These are phyloP conservation scores for Aureobasidium sp. DNA, from an alignment of 2,329 filamentous ascomycete species.

Conservation along the genomic window DNA sequence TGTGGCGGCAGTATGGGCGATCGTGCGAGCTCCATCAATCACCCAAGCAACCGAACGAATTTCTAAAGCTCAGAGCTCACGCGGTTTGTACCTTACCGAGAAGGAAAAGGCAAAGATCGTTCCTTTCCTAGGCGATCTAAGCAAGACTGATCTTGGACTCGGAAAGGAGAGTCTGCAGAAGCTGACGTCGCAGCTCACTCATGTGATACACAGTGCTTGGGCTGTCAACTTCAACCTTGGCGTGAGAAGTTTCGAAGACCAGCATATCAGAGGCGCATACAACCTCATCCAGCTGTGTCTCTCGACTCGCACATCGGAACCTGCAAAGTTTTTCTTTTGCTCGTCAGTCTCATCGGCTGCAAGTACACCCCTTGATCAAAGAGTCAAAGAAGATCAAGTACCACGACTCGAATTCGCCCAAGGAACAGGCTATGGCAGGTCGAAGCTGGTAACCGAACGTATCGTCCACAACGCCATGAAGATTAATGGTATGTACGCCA, in stretches of 20 bases:
- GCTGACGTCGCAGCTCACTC: slow-evolving; percentile 30
- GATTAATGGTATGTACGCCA: slow-evolving; percentile 20
- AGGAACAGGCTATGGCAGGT: slow-evolving; percentile 21
- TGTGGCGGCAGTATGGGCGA: slow-evolving; percentile 42
- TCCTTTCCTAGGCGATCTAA: slow-evolving; percentile 36
- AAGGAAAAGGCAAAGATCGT: slow-evolving; percentile 29
- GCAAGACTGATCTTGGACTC: slow-evolving; percentile 37
- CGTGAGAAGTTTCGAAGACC: slow-evolving; percentile 43
- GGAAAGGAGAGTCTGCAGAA: slow-evolving; percentile 22
- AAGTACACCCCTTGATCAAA: slow-evolving; percentile 9
- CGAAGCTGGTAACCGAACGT: slow-evolving; percentile 22
- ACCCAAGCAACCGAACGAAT: slow-evolving; percentile 31
- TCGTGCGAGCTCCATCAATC: slow-evolving; percentile 42
- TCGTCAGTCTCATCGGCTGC: slow-evolving; percentile 42
- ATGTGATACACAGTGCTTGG: slow-evolving; percentile 48
- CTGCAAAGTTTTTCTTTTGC: slow-evolving; percentile 42
- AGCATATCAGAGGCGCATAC: slow-evolving; percentile 38
- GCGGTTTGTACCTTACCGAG: slow-evolving; percentile 31
- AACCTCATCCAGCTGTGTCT: slow-evolving; percentile 39
- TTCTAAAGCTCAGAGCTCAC: slow-evolving; percentile 28
- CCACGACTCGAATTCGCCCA: slow-evolving; percentile 19
- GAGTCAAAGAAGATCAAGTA: slow-evolving; percentile 15
- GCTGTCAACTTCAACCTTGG: slow-evolving; percentile 50
- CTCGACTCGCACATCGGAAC: slow-evolving; percentile 22
- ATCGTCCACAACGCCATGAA: slow-evolving; percentile 18